phyloP scores from a whole-genome alignment of 1,139 yeast genomes.

The Yamadazyma membranifaciens region DNA sequence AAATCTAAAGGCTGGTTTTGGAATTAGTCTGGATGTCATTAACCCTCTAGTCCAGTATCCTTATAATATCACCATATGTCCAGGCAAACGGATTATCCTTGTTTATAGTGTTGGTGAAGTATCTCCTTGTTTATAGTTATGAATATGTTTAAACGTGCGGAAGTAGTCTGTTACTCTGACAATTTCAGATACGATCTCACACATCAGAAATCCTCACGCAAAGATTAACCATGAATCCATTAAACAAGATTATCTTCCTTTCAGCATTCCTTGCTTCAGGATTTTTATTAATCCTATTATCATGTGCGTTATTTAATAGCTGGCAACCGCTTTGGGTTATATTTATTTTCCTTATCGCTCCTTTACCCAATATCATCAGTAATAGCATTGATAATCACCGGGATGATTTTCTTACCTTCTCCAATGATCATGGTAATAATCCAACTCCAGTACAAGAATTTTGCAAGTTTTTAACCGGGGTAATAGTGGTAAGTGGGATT shows the following conservation, averaged over 20 bases:
- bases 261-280: conserved; percentile 74
- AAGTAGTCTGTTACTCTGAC: neutral
- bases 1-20: conserved; percentile 22
- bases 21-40: conserved; percentile 10
- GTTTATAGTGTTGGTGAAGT: neutral
- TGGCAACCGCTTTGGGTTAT: conserved; percentile 73
- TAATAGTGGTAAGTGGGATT: conserved; percentile 66
- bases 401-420: conserved; percentile 66
- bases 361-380: conserved; percentile 60
- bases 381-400: conserved; percentile 40
- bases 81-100: neutral
- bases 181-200: neutral
- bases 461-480: conserved; percentile 62
- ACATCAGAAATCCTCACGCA: neutral
- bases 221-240: conserved; percentile 42
- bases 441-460: conserved; percentile 56
- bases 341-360: conserved; percentile 63
- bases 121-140: conserved; percentile 1
- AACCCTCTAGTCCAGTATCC: too few relatives aligned
- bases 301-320: conserved; percentile 71
- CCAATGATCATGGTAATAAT: conserved; percentile 41
- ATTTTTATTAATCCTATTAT: conserved; percentile 64
- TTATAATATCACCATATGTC: too few relatives aligned
- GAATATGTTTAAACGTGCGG: neutral
- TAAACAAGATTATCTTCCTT: conserved; percentile 68